These are phyloP conservation scores for Scenedesmus sp. DNA, from an alignment of 163 green algal genomes.

Conservation along the genomic window DNA sequence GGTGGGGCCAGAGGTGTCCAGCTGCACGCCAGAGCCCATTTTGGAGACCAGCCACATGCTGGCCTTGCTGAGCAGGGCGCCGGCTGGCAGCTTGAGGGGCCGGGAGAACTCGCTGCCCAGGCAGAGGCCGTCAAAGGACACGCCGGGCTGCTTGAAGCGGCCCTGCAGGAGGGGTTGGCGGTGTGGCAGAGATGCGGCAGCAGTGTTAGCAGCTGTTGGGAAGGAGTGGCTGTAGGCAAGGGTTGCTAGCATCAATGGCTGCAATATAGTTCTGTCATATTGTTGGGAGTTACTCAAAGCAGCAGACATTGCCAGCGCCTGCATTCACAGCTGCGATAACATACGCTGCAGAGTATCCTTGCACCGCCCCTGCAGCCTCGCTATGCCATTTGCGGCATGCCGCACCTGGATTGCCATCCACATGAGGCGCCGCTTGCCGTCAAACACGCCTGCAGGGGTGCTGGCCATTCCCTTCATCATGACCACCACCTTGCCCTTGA, in stretches of 20 bases:
- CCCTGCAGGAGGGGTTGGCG: slow-evolving; percentile 14
- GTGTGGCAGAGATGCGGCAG: background rate
- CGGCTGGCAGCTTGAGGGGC: slow-evolving; percentile 41
- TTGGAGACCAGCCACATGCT: slow-evolving; percentile 22
- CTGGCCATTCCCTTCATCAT: slow-evolving; percentile 17
- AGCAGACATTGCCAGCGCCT: background rate
- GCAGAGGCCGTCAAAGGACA: slow-evolving; percentile 35
- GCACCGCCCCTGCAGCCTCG: background rate
- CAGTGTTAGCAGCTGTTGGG: background rate
- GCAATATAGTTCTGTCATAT: too few species aligned
- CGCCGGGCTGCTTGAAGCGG: slow-evolving; percentile 41
- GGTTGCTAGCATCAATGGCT: too few species aligned
- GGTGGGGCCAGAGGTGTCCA: background rate
- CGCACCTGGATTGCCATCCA: slow-evolving; percentile 44
- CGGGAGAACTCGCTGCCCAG: slow-evolving; percentile 29
- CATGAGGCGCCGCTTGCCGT: slow-evolving; percentile 27
- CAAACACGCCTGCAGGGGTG: slow-evolving; percentile 32
- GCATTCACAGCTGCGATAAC: background rate
- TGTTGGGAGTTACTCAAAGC: too few species aligned
- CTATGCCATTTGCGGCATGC: background rate
- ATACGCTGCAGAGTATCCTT: background rate
- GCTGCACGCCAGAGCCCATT: slow-evolving; percentile 42
- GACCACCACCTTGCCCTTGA: slow-evolving; percentile 10
- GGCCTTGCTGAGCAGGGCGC: slow-evolving; percentile 7
- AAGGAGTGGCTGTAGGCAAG: too few species aligned